Percentiles rank a stretch among this genome's conserved stretches.
These are phyloP conservation scores for Apiosordaria backusii DNA, from an alignment of 495 filamentous ascomycete species.

Conservation along the genomic window DNA sequence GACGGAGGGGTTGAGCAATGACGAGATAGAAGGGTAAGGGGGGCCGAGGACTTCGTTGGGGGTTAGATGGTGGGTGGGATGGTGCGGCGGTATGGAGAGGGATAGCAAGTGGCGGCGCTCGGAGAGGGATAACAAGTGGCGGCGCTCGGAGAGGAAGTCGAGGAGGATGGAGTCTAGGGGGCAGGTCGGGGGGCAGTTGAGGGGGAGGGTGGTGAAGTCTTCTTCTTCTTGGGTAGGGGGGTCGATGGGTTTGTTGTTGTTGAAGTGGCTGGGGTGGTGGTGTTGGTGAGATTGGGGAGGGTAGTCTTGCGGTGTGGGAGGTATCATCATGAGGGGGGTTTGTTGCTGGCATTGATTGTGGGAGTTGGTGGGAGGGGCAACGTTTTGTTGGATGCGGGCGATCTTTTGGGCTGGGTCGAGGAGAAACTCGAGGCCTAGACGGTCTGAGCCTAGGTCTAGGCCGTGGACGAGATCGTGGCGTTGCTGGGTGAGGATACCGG, in stretches of 20 bases:
- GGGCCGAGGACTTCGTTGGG: slow-evolving; percentile 63
- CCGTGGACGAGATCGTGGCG: slow-evolving; percentile 54
- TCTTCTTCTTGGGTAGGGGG: slow-evolving; percentile 3
- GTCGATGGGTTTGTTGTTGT: background rate
- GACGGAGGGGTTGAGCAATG: slow-evolving; percentile 74
- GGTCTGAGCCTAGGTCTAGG: slow-evolving; percentile 56
- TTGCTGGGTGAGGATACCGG: slow-evolving; percentile 45
- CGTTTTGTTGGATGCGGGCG: slow-evolving; percentile 34
- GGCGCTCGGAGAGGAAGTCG: slow-evolving; percentile 70
- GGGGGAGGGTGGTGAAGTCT: slow-evolving; percentile 45
- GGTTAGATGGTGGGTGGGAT: too few relatives aligned
- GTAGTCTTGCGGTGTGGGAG: background rate
- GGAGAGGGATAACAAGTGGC: slow-evolving; percentile 64
- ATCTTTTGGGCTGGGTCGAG: slow-evolving; percentile 48
- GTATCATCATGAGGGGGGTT: background rate
- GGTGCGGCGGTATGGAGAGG: slow-evolving; percentile 55
- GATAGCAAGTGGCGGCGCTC: slow-evolving; percentile 61
- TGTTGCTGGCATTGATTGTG: slow-evolving; percentile 42
- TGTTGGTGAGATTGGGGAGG: background rate
- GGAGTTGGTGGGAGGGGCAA: slow-evolving; percentile 40
- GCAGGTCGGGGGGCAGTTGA: slow-evolving; percentile 62
- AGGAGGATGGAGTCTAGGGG: slow-evolving; percentile 69
- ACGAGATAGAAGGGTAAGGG: slow-evolving; percentile 70
- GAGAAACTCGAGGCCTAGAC: slow-evolving; percentile 66
- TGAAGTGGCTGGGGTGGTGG: slow-evolving; percentile 2